A percentile compares a stretch with the other conserved stretches of the same genome.
Conservation (phyloP, 1,139 yeast species). For the Protomyces inundatus region DNA sequence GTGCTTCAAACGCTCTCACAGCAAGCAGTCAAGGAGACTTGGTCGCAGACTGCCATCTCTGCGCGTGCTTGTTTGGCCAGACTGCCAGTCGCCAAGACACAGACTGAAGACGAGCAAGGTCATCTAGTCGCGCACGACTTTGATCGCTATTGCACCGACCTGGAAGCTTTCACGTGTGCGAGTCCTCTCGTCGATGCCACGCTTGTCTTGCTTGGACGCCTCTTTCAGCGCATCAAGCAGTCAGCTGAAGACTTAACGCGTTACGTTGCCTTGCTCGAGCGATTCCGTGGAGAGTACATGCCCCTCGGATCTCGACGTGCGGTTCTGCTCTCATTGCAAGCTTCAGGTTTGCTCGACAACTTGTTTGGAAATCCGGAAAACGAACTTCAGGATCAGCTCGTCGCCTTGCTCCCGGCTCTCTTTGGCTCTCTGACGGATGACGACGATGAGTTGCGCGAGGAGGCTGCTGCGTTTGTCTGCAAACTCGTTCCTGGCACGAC, state of each 20-base stretch:
- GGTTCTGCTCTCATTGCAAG: neutral
- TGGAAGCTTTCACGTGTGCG: neutral
- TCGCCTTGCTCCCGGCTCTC: neutral
- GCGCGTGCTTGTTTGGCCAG: neutral
- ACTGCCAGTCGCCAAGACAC: neutral
- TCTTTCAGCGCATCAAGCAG: neutral
- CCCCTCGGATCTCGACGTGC: neutral
- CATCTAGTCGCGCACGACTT: neutral
- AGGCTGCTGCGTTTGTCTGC: neutral
- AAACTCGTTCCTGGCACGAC: neutral
- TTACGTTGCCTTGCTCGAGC: neutral
- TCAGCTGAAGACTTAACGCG: neutral
- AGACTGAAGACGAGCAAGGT: too few species aligned
- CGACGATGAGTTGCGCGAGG: conserved; percentile 10
- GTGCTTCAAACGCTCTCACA: neutral
- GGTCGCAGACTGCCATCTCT: conserved; percentile 6
- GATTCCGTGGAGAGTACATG: neutral
- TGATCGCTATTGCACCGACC: neutral
- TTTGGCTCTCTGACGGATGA: conserved; percentile 7
- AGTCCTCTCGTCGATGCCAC: conserved; percentile 1
- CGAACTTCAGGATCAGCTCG: neutral
- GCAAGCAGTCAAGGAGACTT: conserved; percentile 1
- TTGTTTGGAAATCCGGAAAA: neutral
- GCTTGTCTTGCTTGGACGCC: conserved; percentile 1
- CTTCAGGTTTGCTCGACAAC: neutral